phyloP scores from a whole-genome alignment of 116 monocot species.

The Posidonia oceanica region DNA sequence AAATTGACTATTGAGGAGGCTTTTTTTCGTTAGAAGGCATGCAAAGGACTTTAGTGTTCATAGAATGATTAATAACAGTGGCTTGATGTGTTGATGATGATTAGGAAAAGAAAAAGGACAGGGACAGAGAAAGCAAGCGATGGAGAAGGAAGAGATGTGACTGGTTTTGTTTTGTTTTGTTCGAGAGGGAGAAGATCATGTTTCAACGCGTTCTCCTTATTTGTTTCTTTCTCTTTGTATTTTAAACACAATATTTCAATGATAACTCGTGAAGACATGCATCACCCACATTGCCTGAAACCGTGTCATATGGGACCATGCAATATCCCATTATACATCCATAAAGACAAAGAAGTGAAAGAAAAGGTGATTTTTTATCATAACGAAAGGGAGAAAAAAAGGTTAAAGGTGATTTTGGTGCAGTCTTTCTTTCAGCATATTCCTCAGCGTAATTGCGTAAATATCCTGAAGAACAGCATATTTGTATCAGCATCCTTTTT shows the following conservation, averaged over 20 bases:
- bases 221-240: not conserved
- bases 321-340: not conserved
- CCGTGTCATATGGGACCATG: conserved; percentile 1
- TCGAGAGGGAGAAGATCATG: not conserved
- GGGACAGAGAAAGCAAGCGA: too few species aligned
- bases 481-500: too few species aligned
- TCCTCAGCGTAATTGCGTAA: too few species aligned
- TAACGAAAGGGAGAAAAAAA: not conserved
- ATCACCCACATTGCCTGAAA: not conserved
- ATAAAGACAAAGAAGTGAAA: not conserved
- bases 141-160: not conserved
- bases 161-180: not conserved
- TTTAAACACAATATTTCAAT: too few species aligned
- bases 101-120: not conserved
- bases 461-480: too few species aligned
- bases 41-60: too few species aligned
- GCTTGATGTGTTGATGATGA: not conserved
- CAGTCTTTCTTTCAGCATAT: too few species aligned
- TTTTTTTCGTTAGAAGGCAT: too few species aligned
- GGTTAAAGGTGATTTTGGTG: not conserved
- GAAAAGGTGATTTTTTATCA: not conserved
- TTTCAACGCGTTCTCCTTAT: not conserved
- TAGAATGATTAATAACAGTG: not conserved
- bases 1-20: too few species aligned
- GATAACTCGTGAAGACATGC: too few species aligned